A percentile compares a stretch with the other conserved stretches of the same genome.
Conservation (phyloP, 345 rosid species). For the Mallotus nudiflorus region DNA sequence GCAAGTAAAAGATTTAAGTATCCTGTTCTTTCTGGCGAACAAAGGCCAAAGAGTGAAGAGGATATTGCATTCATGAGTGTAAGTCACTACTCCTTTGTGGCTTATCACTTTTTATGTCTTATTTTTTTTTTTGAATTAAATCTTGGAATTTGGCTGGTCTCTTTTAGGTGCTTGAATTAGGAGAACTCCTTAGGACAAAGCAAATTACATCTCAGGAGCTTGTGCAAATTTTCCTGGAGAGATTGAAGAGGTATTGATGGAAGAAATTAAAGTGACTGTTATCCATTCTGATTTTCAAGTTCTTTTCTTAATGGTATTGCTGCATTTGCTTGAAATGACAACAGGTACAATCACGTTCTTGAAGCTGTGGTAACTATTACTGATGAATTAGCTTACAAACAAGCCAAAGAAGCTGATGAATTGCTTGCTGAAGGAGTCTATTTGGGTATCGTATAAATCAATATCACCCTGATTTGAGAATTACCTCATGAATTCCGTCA, state of each 20-base stretch:
- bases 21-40: constrained; percentile 38
- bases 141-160: constrained; percentile 1
- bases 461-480: not conserved
- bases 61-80: constrained; percentile 86
- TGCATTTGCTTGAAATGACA: constrained; percentile 16
- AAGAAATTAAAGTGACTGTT: not conserved
- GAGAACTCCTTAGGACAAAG: constrained; percentile 67
- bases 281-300: not conserved
- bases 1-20: constrained; percentile 42
- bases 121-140: not conserved
- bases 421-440: constrained; percentile 74
- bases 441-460: constrained; percentile 48
- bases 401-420: constrained; percentile 82
- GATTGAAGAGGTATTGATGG: constrained; percentile 57
- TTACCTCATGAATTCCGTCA: not conserved
- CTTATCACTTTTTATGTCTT: not conserved
- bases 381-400: constrained; percentile 73
- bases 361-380: constrained; percentile 74
- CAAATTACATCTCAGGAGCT: constrained; percentile 75
- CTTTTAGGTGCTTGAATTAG: constrained; percentile 74
- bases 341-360: constrained; percentile 70
- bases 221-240: constrained; percentile 51
- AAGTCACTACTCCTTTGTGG: constrained; percentile 18
- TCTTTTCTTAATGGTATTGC: constrained; percentile 8
- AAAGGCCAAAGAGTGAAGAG: constrained; percentile 53